These are phyloP conservation scores for Kodamaea fukazawae DNA, from an alignment of 805 yeast species.

Conservation along the genomic window DNA sequence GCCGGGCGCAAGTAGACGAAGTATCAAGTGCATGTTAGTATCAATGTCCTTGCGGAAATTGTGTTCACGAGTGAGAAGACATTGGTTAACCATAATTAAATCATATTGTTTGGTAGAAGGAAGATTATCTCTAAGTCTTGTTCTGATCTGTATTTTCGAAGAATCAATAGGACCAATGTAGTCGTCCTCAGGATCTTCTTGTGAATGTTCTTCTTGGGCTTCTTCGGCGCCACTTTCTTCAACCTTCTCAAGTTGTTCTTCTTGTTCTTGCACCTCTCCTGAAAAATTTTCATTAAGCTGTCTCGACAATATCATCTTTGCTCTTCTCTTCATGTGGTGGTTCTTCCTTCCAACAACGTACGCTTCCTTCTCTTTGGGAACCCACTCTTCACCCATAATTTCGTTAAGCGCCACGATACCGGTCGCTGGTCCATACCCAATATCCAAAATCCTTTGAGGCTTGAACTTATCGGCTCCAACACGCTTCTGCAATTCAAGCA, in stretches of 20 bases:
- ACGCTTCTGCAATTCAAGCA: constrained; percentile 61
- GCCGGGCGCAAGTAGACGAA: constrained; percentile 65
- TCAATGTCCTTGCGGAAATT: constrained; percentile 76
- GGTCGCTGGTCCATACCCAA: constrained; percentile 89
- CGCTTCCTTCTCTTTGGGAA: constrained; percentile 64
- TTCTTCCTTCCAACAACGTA: constrained; percentile 61
- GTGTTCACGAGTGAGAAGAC: constrained; percentile 57
- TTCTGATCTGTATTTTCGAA: constrained; percentile 49
- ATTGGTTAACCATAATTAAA: constrained; percentile 79
- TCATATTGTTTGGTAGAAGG: constrained; percentile 64
- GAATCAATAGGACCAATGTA: constrained; percentile 52
- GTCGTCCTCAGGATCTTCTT: constrained; percentile 12
- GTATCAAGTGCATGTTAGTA: constrained; percentile 54
- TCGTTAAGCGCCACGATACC: constrained; percentile 89
- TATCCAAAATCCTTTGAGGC: constrained; percentile 70
- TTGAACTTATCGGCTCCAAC: constrained; percentile 49
- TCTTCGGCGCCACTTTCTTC: constrained; percentile 9
- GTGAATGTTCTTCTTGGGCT: constrained; percentile 11
- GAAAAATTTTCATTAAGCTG: constrained; percentile 49
- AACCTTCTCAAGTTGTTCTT: constrained; percentile 11
- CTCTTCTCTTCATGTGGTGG: constrained; percentile 71
- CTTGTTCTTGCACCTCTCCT: constrained; percentile 14
- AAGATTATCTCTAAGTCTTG: constrained; percentile 52
- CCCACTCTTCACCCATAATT: constrained; percentile 62
- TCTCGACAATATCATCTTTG: constrained; percentile 70